Conservation (phyloP, 257 asterid genomes). For the Solanum sitiens region DNA sequence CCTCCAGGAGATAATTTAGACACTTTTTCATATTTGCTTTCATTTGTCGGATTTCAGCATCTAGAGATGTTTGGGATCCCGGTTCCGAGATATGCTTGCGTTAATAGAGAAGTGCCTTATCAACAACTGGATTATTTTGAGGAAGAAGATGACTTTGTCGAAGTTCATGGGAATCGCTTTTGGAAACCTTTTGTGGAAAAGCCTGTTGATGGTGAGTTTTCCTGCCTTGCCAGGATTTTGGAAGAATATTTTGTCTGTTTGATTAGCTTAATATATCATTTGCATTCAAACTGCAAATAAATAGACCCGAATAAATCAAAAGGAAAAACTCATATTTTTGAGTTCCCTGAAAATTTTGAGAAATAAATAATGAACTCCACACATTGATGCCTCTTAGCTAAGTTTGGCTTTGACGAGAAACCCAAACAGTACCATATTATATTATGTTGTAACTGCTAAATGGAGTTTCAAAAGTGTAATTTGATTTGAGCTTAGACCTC, state of each 20-base stretch:
- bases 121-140: conserved; percentile 82
- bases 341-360: not conserved
- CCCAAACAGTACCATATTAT: not conserved
- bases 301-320: not conserved
- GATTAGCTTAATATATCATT: not conserved
- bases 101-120: conserved; percentile 66
- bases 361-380: not conserved
- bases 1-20: not conserved
- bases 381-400: not conserved
- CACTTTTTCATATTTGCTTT: not conserved
- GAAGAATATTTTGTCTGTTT: not conserved
- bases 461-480: not conserved
- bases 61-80: conserved; percentile 82
- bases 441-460: not conserved
- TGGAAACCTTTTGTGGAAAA: conserved; percentile 98
- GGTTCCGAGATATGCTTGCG: conserved; percentile 83
- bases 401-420: not conserved
- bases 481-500: not conserved
- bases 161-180: conserved; percentile 74
- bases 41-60: conserved; percentile 35
- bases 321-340: not conserved
- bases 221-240: not conserved
- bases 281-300: not conserved
- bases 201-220: conserved; percentile 63
- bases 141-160: conserved; percentile 98